Conservation (phyloP, 345 rosid genomes). For the Salix suchowensis region DNA sequence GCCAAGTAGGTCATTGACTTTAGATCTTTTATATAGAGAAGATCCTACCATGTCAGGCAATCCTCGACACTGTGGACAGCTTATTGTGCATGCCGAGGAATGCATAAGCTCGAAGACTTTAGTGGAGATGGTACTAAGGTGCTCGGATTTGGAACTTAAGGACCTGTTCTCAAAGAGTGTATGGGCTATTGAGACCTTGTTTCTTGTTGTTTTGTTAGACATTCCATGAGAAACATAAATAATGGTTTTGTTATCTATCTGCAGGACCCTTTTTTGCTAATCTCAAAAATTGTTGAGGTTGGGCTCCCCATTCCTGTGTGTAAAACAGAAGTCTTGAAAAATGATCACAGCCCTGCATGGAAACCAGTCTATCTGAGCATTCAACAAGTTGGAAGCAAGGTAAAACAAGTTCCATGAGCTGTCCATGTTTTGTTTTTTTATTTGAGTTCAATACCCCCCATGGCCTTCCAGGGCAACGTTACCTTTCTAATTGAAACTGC, state of each 20-base stretch:
- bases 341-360: constrained; percentile 66
- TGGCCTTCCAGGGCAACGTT: constrained; percentile 4
- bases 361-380: constrained; percentile 66
- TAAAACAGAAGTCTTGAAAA: constrained; percentile 84
- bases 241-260: constrained; percentile 14
- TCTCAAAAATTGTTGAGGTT: constrained; percentile 67
- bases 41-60: constrained; percentile 35
- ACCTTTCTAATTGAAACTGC: constrained; percentile 19
- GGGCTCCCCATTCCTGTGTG: constrained; percentile 68
- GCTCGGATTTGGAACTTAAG: constrained; percentile 71
- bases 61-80: constrained; percentile 48
- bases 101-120: constrained; percentile 64
- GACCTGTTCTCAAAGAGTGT: constrained; percentile 84
- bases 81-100: constrained; percentile 82
- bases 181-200: constrained; percentile 25
- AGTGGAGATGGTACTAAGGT: constrained; percentile 65
- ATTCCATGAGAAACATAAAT: constrained; percentile 5
- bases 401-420: constrained; percentile 18
- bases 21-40: constrained; percentile 54
- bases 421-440: background rate
- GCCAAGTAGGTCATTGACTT: constrained; percentile 42
- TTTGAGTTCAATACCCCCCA: background rate
- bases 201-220: constrained; percentile 10
- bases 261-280: constrained; percentile 88
- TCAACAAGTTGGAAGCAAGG: constrained; percentile 94